Evolutionary conservation across 1,284 basidiomycete genomes (phyloP), one percentile per base, ranked within the genome.

Genomic region (Amylostereum areolatum): DNA sequence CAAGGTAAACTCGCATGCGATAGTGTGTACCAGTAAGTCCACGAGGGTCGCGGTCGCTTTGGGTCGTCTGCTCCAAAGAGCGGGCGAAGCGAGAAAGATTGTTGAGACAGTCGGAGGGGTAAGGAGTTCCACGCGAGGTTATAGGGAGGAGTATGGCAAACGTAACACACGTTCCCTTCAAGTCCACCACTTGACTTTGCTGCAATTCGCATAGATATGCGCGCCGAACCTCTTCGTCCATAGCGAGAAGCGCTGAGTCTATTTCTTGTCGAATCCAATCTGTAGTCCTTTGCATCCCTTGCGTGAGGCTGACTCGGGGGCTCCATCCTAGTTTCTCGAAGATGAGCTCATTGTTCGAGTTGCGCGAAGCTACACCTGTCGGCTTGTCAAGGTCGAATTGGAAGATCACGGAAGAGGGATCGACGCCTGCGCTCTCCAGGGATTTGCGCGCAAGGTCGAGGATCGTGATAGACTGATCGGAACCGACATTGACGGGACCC

Each of bases 91-190:
- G 36, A 3, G 47, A 29, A 4, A 82, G 70, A 45, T 74, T 66
- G 2, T 59, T 49, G 10, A 80, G 60, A 51, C 76, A 80, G 35
- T 66, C 55, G 0, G 53, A 49, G 0, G 67, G 70, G 12, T 58
- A 51, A 5, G 50, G 30, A 0, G 62, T 61, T 2, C 74, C 72
- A 1, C 74, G 68, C 12, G 80, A 81, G 1, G 80, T 81, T 52
- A 82, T 70, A 2, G 80, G 80, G 8, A 82, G 70, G 8, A 82
- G 65, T 41, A 81, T 67, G 0, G 73, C 80, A 52, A 80, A 78
- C 4, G 61, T 71, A 51, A 68, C 65, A 0, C 56, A 59, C n/a
- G 66, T 59, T 0, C 59, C 52, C 4, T 60, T 54, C 6, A 81
- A 62, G 43, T 72, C 52, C 18, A 80, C 52, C 5, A 75, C 47